Conservation (phyloP, 1,284 basidiomycete genomes). For the Cryptococcus sp. region DNA sequence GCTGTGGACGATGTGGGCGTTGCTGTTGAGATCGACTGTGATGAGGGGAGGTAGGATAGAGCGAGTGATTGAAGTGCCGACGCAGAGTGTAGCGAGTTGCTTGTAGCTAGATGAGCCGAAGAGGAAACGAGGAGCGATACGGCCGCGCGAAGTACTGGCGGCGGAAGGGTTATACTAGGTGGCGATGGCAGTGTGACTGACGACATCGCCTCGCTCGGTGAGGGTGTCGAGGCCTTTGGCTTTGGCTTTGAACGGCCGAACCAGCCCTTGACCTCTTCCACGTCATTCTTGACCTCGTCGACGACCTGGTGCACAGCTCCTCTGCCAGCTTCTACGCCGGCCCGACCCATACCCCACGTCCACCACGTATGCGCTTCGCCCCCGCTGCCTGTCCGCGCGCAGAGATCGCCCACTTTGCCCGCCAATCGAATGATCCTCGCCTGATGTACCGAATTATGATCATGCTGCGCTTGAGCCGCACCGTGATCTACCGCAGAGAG, state of each 20-base stretch:
- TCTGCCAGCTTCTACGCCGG: slow-evolving; percentile 19
- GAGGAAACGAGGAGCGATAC: slow-evolving; percentile 68
- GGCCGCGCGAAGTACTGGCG: slow-evolving; percentile 67
- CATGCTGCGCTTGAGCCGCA: slow-evolving; percentile 3
- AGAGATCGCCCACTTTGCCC: slow-evolving; percentile 50
- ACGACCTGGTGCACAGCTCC: background rate
- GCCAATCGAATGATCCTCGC: slow-evolving; percentile 43
- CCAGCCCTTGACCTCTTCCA: slow-evolving; percentile 24
- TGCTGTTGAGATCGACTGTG: slow-evolving; percentile 1
- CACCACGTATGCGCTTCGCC: slow-evolving; percentile 45
- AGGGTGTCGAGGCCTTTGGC: background rate
- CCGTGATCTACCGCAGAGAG: slow-evolving; percentile 24
- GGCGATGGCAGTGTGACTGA: slow-evolving; percentile 4
- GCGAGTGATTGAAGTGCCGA: slow-evolving; percentile 81
- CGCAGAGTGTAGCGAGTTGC: slow-evolving; percentile 76
- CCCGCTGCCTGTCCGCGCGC: slow-evolving; percentile 33
- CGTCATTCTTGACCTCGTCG: slow-evolving; percentile 15
- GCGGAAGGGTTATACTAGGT: slow-evolving; percentile 19
- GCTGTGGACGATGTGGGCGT: slow-evolving; percentile 62
- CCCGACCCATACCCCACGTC: slow-evolving; percentile 43
- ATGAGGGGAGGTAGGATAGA: slow-evolving; percentile 75
- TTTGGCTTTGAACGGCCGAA: slow-evolving; percentile 10
- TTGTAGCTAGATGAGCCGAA: slow-evolving; percentile 67
- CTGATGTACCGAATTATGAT: slow-evolving; percentile 9
- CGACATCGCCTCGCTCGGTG: slow-evolving; percentile 4